Conservation (phyloP, 1,284 basidiomycete species). For the Gymnopus androsaceus region DNA sequence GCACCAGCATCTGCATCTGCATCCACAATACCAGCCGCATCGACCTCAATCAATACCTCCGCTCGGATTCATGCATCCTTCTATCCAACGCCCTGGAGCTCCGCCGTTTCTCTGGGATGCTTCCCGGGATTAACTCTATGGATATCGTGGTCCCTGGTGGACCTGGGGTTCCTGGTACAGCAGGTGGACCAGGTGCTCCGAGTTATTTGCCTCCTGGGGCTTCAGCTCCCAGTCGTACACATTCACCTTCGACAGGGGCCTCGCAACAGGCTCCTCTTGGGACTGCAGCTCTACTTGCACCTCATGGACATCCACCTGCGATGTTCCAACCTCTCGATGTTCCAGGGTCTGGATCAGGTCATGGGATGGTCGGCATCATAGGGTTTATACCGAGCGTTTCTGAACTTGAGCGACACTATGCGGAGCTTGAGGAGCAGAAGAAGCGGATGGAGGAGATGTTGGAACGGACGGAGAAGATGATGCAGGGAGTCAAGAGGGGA, state of each 20-base stretch:
- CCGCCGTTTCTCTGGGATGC: slow-evolving; percentile 14
- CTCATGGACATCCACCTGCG: slow-evolving; percentile 34
- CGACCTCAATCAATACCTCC: slow-evolving; percentile 31
- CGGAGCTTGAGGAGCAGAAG: slow-evolving; percentile 60
- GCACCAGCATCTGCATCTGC: too few species aligned
- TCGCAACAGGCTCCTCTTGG: slow-evolving; percentile 30
- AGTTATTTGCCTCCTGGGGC: slow-evolving; percentile 63
- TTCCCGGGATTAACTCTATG: slow-evolving; percentile 24
- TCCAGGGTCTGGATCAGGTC: slow-evolving; percentile 25
- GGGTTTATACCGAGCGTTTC: slow-evolving; percentile 46
- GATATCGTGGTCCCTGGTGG: slow-evolving; percentile 22
- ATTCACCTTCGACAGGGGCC: slow-evolving; percentile 52
- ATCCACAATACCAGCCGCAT: too few species aligned
- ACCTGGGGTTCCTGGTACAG: slow-evolving; percentile 14
- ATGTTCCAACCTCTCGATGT: slow-evolving; percentile 8
- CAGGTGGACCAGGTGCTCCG: slow-evolving; percentile 24
- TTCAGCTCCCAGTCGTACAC: slow-evolving; percentile 65
- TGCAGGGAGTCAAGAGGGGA: slow-evolving; percentile 67
- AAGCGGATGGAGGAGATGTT: slow-evolving; percentile 68
- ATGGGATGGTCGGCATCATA: slow-evolving; percentile 31
- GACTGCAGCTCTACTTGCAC: slow-evolving; percentile 37
- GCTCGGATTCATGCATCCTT: slow-evolving; percentile 1
- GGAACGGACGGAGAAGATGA: slow-evolving; percentile 69
- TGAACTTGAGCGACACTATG: slow-evolving; percentile 73
- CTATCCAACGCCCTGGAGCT: background rate